Percentiles rank a stretch among this genome's conserved stretches.
Conservation (phyloP, 352 stramenopile genomes). For the Phytophthora sp. region DNA sequence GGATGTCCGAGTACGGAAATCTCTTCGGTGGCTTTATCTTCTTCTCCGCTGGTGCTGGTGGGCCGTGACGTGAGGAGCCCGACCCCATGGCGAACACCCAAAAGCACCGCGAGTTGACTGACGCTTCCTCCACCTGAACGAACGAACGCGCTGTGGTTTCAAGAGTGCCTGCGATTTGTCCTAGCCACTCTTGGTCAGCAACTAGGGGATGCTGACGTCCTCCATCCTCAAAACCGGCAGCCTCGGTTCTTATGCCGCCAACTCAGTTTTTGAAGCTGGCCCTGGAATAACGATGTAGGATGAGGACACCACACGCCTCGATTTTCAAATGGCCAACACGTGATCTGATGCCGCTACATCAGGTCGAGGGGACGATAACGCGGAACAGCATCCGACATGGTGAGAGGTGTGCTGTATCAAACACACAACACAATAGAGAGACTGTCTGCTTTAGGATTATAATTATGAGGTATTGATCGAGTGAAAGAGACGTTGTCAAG, state of each 20-base stretch:
- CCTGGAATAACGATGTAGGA: conserved; percentile 12
- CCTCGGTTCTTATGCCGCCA: conserved; percentile 22
- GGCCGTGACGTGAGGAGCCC: conserved; percentile 6
- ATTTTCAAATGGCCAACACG: not conserved
- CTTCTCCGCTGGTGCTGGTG: not conserved
- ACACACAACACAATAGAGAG: not conserved
- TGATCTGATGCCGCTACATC: not conserved
- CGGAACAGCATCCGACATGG: not conserved
- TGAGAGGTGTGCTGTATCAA: not conserved
- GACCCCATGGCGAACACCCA: conserved; percentile 24
- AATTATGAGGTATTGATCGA: too few relatives aligned
- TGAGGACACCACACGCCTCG: too few relatives aligned
- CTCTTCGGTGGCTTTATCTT: conserved; percentile 32
- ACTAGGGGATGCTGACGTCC: conserved; percentile 9
- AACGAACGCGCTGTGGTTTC: conserved; percentile 12
- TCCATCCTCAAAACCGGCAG: conserved; percentile 9
- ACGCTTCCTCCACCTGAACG: conserved; percentile 10
- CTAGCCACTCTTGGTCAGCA: not conserved
- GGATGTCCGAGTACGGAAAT: conserved; percentile 35
- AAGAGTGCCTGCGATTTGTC: not conserved
- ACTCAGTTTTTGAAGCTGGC: not conserved
- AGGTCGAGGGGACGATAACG: not conserved
- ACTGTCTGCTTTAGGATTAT: too few relatives aligned
- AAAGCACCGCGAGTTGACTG: conserved; percentile 2
- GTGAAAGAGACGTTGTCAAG: too few relatives aligned